Percentiles rank a stretch among this genome's conserved stretches.
Conservation (phyloP, 2,329 filamentous ascomycete genomes). For the Fusarium sp. region DNA sequence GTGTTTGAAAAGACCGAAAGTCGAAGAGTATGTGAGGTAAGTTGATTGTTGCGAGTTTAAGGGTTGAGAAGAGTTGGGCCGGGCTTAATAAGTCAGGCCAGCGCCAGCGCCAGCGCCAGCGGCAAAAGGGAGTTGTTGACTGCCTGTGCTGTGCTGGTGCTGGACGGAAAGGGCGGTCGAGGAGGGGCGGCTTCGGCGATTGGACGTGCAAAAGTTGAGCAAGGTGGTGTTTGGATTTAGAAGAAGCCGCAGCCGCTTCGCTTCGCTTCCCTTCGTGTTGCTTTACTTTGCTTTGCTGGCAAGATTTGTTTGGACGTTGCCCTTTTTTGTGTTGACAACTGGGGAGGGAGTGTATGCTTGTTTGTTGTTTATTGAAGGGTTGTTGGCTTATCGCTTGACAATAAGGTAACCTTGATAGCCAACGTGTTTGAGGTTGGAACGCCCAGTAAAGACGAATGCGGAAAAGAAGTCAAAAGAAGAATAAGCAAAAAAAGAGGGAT, state of each 20-base stretch:
- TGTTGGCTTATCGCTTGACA: not conserved
- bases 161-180: constrained; percentile 43
- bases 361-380: not conserved
- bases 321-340: not conserved
- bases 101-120: constrained; percentile 32
- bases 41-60: constrained; percentile 15
- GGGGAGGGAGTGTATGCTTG: not conserved
- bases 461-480: not conserved
- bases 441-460: not conserved
- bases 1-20: not conserved
- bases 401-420: not conserved
- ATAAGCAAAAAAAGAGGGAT: not conserved
- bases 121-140: constrained; percentile 18
- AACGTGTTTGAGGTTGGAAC: not conserved
- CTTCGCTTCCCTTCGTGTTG: constrained; percentile 16
- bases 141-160: not conserved
- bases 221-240: constrained; percentile 6
- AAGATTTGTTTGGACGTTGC: constrained; percentile 8
- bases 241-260: constrained; percentile 17
- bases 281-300: constrained; percentile 21
- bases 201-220: constrained; percentile 12
- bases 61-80: constrained; percentile 19
- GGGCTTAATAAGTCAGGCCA: constrained; percentile 42
- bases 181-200: constrained; percentile 36
- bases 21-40: not conserved